phyloP scores from a whole-genome alignment of 306 rosid genomes.

The Aeschynomene evenia region DNA sequence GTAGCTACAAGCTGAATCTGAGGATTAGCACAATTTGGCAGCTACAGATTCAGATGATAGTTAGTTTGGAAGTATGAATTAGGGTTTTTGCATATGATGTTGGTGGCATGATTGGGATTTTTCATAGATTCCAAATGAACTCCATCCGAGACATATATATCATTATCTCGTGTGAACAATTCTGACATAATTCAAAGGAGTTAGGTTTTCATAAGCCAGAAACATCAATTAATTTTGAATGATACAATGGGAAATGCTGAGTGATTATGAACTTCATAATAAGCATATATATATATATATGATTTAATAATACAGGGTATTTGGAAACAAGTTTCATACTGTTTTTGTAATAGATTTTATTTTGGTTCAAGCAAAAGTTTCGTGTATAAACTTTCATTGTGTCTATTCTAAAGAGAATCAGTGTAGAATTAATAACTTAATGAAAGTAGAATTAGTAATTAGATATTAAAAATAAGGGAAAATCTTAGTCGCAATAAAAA shows the following conservation, averaged over 20 bases:
- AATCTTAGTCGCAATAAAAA: too few relatives aligned
- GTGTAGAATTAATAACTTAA: background rate
- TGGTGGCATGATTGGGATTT: slow-evolving; percentile 3
- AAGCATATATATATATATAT: too few relatives aligned
- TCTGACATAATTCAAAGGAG: background rate
- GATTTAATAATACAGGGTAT: background rate
- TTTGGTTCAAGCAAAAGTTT: background rate
- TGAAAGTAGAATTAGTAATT: too few relatives aligned
- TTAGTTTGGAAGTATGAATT: background rate
- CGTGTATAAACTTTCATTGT: background rate
- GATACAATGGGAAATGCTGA: background rate
- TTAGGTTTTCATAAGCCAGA: background rate
- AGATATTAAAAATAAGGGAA: too few relatives aligned
- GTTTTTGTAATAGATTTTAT: background rate
- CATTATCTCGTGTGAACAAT: background rate
- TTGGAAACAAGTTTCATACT: background rate
- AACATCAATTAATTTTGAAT: background rate
- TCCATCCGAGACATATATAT: background rate
- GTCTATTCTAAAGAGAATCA: background rate
- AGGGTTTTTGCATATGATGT: background rate
- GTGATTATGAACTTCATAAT: background rate
- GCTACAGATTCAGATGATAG: background rate
- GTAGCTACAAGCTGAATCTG: slow-evolving; percentile 10
- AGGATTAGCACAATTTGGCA: slow-evolving; percentile 14
- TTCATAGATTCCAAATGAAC: background rate